Evolutionary conservation across 1,284 basidiomycete species (phyloP).

Genomic region (Cutaneotrichosporon curvatum): DNA sequence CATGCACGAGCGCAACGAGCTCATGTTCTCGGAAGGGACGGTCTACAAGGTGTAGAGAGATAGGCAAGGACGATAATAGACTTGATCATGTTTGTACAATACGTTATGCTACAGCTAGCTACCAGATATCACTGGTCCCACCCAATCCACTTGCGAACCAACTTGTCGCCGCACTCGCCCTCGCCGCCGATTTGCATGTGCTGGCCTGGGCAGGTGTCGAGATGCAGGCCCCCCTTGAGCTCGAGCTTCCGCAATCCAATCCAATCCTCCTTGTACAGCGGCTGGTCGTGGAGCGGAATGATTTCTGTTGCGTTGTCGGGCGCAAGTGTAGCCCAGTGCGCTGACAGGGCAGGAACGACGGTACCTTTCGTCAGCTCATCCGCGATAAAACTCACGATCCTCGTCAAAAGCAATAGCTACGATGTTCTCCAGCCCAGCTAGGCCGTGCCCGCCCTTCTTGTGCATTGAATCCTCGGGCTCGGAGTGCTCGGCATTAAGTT

Average conservation of each 20-base stretch:
- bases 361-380: neutral
- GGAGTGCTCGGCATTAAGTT: slow-evolving; percentile 36
- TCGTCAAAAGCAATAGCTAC: slow-evolving; percentile 46
- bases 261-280: slow-evolving; percentile 77
- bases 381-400: slow-evolving; percentile 26
- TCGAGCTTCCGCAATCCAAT: slow-evolving; percentile 76
- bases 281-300: slow-evolving; percentile 66
- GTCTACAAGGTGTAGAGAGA: slow-evolving; percentile 48
- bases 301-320: slow-evolving; percentile 48
- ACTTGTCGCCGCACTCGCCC: slow-evolving; percentile 41
- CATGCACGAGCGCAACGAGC: slow-evolving; percentile 76
- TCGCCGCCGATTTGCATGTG: slow-evolving; percentile 81
- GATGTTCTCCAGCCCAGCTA: slow-evolving; percentile 40
- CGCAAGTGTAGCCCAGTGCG: slow-evolving; percentile 39
- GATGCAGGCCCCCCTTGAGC: slow-evolving; percentile 57
- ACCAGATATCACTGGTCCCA: neutral
- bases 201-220: slow-evolving; percentile 64
- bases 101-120: no score
- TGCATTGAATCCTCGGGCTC: slow-evolving; percentile 2
- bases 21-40: slow-evolving; percentile 78
- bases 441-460: slow-evolving; percentile 24
- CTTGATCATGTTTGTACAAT: no score
- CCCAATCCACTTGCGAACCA: slow-evolving; percentile 44
- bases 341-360: slow-evolving; percentile 40
- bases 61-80: no score